These are phyloP conservation scores for Excoecaria cochinchinensis DNA, from an alignment of 345 rosid species.

Conservation along the genomic window DNA sequence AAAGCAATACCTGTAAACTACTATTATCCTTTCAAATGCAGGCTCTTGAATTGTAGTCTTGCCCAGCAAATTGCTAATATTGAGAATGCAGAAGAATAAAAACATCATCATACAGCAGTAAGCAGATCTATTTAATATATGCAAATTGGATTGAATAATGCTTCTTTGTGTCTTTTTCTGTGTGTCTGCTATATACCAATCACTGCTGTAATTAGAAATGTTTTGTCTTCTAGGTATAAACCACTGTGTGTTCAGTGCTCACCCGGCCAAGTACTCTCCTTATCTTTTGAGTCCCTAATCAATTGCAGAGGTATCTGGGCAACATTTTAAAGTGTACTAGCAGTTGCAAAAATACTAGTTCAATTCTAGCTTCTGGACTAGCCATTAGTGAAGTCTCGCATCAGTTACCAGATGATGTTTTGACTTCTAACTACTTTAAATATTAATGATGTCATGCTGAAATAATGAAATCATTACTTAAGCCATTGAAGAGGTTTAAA, in stretches of 20 bases:
- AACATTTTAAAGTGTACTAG: neutral
- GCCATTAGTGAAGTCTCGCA: neutral
- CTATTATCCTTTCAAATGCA: constrained; percentile 91
- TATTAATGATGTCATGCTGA: neutral
- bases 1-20: constrained; percentile 69
- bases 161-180: neutral
- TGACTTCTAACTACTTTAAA: too few species aligned
- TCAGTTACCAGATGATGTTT: neutral
- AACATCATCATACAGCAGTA: constrained; percentile 13
- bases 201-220: neutral
- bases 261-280: neutral
- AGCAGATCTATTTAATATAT: constrained; percentile 2
- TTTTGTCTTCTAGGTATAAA: neutral
- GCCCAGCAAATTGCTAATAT: constrained; percentile 59
- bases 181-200: neutral
- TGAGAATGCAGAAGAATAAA: constrained; percentile 26
- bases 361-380: neutral
- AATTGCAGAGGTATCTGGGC: neutral
- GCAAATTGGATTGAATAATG: neutral
- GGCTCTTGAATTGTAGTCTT: constrained; percentile 87
- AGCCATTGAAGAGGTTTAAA: neutral
- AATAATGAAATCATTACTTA: neutral
- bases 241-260: neutral
- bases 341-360: neutral
- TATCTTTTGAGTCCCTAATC: neutral